Evolutionary conservation across 2,329 filamentous ascomycete species (phyloP).

Genomic region (Aspergillus sp.): DNA sequence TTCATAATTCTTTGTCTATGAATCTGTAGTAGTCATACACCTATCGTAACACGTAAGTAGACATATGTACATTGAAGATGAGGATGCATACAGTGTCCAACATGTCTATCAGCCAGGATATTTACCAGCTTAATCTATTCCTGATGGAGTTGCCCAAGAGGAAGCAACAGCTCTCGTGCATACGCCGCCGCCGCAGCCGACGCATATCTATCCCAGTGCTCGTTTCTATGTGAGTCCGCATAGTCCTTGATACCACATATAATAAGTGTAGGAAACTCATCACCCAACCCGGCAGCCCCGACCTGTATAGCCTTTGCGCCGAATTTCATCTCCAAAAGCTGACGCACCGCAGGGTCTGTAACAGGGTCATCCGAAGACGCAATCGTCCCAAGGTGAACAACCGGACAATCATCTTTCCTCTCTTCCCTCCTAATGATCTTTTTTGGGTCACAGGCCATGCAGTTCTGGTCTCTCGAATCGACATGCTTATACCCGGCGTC

Average conservation of each 20-base stretch:
- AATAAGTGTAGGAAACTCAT: background rate
- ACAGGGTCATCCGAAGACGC: background rate
- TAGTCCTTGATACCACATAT: background rate
- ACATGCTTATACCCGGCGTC: background rate
- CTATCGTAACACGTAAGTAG: too few species aligned
- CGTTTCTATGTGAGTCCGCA: background rate
- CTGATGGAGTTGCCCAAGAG: background rate
- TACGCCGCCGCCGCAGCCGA: background rate
- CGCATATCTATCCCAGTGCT: background rate
- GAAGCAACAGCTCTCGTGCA: background rate
- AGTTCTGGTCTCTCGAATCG: background rate
- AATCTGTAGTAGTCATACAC: too few species aligned
- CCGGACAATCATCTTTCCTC: background rate
- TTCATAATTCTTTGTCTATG: too few species aligned
- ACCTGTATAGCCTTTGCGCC: background rate
- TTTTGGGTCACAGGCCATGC: background rate
- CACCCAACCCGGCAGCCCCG: background rate
- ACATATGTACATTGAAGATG: too few species aligned
- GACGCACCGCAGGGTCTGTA: background rate
- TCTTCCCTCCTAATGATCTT: background rate
- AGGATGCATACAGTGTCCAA: background rate
- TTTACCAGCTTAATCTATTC: background rate
- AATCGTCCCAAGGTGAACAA: background rate
- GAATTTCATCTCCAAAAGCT: background rate
- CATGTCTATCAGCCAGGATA: background rate